These are phyloP conservation scores for Pleurotus ostreatus DNA, from an alignment of 768 basidiomycete genomes.

Conservation along the genomic window DNA sequence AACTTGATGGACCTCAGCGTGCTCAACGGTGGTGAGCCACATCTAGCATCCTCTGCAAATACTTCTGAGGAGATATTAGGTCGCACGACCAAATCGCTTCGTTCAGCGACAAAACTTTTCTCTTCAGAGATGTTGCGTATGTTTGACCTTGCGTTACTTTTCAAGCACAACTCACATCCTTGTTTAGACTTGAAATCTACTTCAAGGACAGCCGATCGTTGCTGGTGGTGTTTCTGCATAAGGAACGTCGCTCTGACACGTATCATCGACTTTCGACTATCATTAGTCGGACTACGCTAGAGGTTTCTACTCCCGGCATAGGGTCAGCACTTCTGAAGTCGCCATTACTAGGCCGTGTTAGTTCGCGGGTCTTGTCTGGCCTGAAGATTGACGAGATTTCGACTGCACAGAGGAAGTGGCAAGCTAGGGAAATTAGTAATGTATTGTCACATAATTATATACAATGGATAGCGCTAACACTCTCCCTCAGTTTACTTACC, in stretches of 20 bases:
- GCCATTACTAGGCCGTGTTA: conserved; percentile 49
- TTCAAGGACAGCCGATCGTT: conserved; percentile 90
- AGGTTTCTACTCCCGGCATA: conserved; percentile 42
- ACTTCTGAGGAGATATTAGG: conserved; percentile 36
- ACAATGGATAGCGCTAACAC: neutral
- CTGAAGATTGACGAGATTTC: conserved; percentile 58
- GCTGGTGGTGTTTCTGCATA: conserved; percentile 75
- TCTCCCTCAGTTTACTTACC: conserved; percentile 70
- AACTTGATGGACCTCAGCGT: conserved; percentile 73
- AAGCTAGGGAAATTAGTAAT: conserved; percentile 87
- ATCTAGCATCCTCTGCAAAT: too few relatives aligned
- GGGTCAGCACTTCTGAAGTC: conserved; percentile 37
- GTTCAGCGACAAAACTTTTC: conserved; percentile 77
- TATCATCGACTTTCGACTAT: conserved; percentile 49
- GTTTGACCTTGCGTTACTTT: conserved; percentile 19
- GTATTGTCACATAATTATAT: conserved; percentile 31
- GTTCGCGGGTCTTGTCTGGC: conserved; percentile 46
- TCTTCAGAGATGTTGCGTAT: conserved; percentile 91
- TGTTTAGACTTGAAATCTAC: conserved; percentile 77
- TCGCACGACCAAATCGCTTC: conserved; percentile 72
- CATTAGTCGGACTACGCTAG: conserved; percentile 35
- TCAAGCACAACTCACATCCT: neutral
- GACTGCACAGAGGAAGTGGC: conserved; percentile 80
- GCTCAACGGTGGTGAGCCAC: conserved; percentile 74
- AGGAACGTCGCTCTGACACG: conserved; percentile 56